Base-by-base conservation (phyloP, 2,329 filamentous ascomycete genomes). In the Penicillium sp. region DNA sequence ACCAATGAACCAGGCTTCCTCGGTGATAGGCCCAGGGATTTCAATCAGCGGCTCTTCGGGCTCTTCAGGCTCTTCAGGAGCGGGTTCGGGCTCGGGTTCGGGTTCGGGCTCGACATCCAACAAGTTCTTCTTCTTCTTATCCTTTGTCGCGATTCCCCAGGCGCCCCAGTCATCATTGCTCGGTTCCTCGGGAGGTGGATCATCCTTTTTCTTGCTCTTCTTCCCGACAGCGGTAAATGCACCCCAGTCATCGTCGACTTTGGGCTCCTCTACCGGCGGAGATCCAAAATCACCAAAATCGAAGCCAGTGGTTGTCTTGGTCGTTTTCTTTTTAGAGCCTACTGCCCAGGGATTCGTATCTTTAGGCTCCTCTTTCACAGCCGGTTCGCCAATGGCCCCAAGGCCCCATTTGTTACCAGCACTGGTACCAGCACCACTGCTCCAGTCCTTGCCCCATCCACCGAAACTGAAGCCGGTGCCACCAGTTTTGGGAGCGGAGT, bases 361-460 rank as follows among this genome's bases (percentile, higher is more conserved):
- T 43, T 64, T 60, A 20, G 47, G 35, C 20, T 61, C 61, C 10
- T 64, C 59, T 44, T 65, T 63, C 13, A 62, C 57, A 18, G 61
- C 57, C 13, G 59, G 54, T 11, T 63, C 60, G 40, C 60, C 64
- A 14, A 67, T 54, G 22, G 69, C 68, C 38, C 70, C 67, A 51
- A 75, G 74, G 40, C 58, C 63, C 72, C 70, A 77, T 47, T 68
- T 68, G 44, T 59, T 69, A 36, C 39, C 46, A 2, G 49, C 35
- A 16, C 42, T 44, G 5, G 45, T 32, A 24, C 7, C 28, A 34
- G 3, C 31, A 34, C 3, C 31, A 11, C 31, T 75, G 51, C 68
- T 73, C 79, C 81, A 84, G 54, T 73, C 78, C 48, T 75, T 75
- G 27, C 80, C 80, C 80, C 82, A 86, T 31, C 73, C 69, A 40